Percentiles rank a stretch among this genome's conserved stretches.
These are phyloP conservation scores for Hypholoma fasciculare DNA, from an alignment of 768 basidiomycete genomes.

Conservation along the genomic window DNA sequence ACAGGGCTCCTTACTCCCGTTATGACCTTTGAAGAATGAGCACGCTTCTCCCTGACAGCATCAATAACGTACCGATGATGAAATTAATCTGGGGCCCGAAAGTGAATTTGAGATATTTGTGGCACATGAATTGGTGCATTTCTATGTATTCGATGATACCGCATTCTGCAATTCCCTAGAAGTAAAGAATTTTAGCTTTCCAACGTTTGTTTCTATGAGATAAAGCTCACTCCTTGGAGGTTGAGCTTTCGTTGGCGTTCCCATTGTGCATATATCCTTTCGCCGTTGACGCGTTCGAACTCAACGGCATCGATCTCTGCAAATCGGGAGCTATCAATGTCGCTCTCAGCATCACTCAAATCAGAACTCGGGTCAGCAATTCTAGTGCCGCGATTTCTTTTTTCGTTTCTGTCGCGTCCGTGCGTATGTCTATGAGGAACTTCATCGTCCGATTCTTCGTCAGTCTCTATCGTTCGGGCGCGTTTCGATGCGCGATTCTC, in stretches of 20 bases:
- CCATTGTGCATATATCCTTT: conserved; percentile 53
- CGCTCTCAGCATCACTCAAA: conserved; percentile 22
- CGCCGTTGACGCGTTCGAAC: conserved; percentile 64
- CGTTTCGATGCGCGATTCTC: no score
- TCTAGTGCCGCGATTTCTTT: no score
- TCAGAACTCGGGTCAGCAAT: no score
- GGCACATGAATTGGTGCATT: conserved; percentile 96
- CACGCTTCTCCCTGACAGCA: neutral
- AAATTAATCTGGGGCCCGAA: conserved; percentile 97
- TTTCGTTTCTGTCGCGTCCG: no score
- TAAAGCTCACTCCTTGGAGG: conserved; percentile 42
- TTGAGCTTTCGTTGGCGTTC: conserved; percentile 39
- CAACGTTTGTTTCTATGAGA: neutral
- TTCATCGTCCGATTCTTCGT: no score
- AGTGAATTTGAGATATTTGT: conserved; percentile 76
- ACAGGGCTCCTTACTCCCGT: conserved; percentile 70
- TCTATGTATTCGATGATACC: conserved; percentile 88
- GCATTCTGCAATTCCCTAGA: conserved; percentile 75
- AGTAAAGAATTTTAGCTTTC: neutral
- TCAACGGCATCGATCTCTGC: conserved; percentile 59
- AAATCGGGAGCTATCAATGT: conserved; percentile 32
- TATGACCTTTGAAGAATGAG: conserved; percentile 59
- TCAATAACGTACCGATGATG: conserved; percentile 72
- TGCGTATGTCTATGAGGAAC: no score
- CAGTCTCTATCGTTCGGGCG: no score